Base-by-base conservation (phyloP, 345 rosid species). In the Zanthoxylum bungeanum region DNA sequence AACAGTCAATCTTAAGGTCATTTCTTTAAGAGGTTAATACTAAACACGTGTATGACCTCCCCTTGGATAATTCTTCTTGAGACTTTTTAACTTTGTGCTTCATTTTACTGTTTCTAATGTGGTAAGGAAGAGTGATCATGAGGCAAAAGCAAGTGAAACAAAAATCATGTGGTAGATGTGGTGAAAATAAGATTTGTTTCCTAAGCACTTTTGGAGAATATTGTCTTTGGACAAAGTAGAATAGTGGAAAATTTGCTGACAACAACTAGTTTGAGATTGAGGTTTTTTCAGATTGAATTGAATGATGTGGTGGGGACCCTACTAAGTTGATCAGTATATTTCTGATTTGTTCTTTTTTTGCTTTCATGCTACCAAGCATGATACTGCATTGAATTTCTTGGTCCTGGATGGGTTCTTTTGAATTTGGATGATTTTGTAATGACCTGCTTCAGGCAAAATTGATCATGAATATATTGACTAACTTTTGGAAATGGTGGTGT, bases 401-500 rank as follows among this genome's bases (percentile, higher is more conserved):
- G 9, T 42, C 44, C 37, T 68, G 10, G 11, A 31, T 49, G 17
- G 42, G 34, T 58, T 37, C 30, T 28, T 67, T 27, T 47, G 16
- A 30, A 11, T 22, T 65, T 47, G 9, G 27, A 49, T 58, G 28
- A 37, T 27, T 47, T 61, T 46, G n/a, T 57, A 55, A 52, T 24
- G 53, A 64, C 49, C 22, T 67, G 39, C 47, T 24, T 0, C 49
- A 24, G 28, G 16, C n/a, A 39, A 67, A 53, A 36, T 46, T 63
- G 56, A 36, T 57, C 39, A 21, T 56, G 40, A 47, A 55, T 47
- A 49, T 55, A 49, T 55, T 44, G 28, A 17, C 40, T 57, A 31
- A 55, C 46, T 62, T 60, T 27, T 40, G 67, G 16, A 57, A 67
- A 11, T 72, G 68, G 7, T 53, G 22, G 36, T 64, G 72, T 76